phyloP scores from a whole-genome alignment of 352 stramenopile genomes.

The Phytophthora hibernalis region DNA sequence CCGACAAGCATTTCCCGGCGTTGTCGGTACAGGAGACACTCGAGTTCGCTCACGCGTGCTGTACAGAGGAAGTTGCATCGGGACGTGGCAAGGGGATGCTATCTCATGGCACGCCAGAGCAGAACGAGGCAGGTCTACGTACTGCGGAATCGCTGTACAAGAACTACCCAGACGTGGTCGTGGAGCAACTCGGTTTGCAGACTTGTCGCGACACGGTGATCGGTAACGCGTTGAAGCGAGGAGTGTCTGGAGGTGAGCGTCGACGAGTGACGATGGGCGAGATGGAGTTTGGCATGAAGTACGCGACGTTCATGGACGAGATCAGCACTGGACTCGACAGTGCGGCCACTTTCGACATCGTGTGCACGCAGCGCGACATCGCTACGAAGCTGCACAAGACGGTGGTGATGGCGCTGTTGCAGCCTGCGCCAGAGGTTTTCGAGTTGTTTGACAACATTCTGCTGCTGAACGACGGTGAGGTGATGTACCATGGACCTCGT shows the following conservation, averaged over 20 bases:
- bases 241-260: slow-evolving; percentile 42
- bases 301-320: slow-evolving; percentile 83
- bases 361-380: slow-evolving; percentile 44
- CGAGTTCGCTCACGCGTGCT: slow-evolving; percentile 31
- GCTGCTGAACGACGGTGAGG: slow-evolving; percentile 57
- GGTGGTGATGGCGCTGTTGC: slow-evolving; percentile 71
- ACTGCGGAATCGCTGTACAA: slow-evolving; percentile 10
- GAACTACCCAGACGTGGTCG: slow-evolving; percentile 32
- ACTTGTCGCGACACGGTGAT: slow-evolving; percentile 51
- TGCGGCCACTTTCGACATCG: slow-evolving; percentile 89
- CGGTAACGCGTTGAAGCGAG: slow-evolving; percentile 44
- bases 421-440: slow-evolving; percentile 92
- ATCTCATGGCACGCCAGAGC: slow-evolving; percentile 8
- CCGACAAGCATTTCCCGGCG: slow-evolving; percentile 33
- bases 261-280: slow-evolving; percentile 54
- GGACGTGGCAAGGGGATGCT: slow-evolving; percentile 14
- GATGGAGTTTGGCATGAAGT: slow-evolving; percentile 49
- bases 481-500: slow-evolving; percentile 52
- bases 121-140: slow-evolving; percentile 27
- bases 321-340: slow-evolving; percentile 92
- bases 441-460: slow-evolving; percentile 90
- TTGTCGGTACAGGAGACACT: slow-evolving; percentile 38
- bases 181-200: slow-evolving; percentile 33
- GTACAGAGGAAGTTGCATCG: slow-evolving; percentile 5
- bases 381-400: slow-evolving; percentile 51